These are phyloP conservation scores for Beta vulgaris DNA, from an alignment of 148 eudicot species.

Conservation along the genomic window DNA sequence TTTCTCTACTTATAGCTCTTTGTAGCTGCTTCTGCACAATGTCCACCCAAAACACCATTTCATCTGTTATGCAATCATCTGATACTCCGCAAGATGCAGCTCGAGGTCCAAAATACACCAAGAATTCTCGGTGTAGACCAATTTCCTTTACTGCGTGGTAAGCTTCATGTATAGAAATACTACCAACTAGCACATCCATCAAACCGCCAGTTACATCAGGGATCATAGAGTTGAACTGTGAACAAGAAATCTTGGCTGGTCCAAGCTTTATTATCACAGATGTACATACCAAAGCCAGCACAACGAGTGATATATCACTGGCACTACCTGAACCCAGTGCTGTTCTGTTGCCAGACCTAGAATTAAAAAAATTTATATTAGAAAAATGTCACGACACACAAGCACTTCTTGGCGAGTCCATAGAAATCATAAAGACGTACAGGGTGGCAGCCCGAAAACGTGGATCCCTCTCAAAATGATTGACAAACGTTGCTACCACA, in stretches of 20 bases:
- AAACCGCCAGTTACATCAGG: conserved; percentile 78
- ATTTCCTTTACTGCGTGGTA: conserved; percentile 67
- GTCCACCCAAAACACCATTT: conserved; percentile 84
- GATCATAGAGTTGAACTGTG: conserved; percentile 71
- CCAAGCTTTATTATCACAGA: conserved; percentile 85
- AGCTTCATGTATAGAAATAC: conserved; percentile 67
- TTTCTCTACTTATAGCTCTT: conserved; percentile 86
- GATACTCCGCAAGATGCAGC: conserved; percentile 64
- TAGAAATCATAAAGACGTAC: conserved; percentile 44
- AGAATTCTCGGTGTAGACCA: conserved; percentile 79
- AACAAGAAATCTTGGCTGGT: conserved; percentile 81
- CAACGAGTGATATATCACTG: conserved; percentile 65
- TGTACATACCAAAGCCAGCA: conserved; percentile 72
- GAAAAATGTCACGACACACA: background rate
- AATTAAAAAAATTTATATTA: conserved; percentile 22
- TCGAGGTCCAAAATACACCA: conserved; percentile 91
- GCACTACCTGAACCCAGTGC: conserved; percentile 43
- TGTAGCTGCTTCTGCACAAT: conserved; percentile 84
- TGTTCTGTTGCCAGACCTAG: conserved; percentile 54
- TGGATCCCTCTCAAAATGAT: conserved; percentile 80
- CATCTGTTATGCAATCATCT: conserved; percentile 69
- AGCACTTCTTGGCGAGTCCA: conserved; percentile 1
- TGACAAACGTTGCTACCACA: conserved; percentile 67
- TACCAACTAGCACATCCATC: conserved; percentile 82
- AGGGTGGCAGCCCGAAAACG: conserved; percentile 65